Percentiles rank a stretch among this genome's conserved stretches.
phyloP scores from a whole-genome alignment of 2,329 filamentous ascomycete genomes.

The Fusarium floridanum region DNA sequence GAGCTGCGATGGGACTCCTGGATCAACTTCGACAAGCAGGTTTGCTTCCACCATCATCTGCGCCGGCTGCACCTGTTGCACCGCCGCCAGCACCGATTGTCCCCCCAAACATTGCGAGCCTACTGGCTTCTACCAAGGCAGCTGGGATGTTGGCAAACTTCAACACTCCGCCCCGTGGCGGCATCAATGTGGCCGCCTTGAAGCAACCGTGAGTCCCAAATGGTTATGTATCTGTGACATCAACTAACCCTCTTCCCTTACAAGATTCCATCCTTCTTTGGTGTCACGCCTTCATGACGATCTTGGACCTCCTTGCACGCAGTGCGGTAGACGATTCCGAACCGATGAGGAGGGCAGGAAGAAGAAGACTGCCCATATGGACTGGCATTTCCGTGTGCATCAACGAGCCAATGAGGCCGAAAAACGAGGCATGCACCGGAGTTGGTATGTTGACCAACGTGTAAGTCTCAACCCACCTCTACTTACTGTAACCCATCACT shows the following conservation, averaged over 20 bases:
- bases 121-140: constrained; percentile 51
- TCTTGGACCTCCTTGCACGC: constrained; percentile 87
- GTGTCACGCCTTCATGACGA: constrained; percentile 82
- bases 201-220: constrained; percentile 72
- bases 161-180: constrained; percentile 62
- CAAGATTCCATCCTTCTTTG: constrained; percentile 79
- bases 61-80: constrained; percentile 51
- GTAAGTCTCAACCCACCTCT: constrained; percentile 60
- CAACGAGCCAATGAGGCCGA: constrained; percentile 88
- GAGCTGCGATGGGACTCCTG: constrained; percentile 70
- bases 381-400: constrained; percentile 98
- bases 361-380: constrained; percentile 92
- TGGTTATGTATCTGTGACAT: too few species aligned
- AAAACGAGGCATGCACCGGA: constrained; percentile 88
- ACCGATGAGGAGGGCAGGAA: constrained; percentile 82
- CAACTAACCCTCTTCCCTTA: constrained; percentile 26
- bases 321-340: constrained; percentile 89
- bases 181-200: constrained; percentile 75
- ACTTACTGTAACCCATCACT: constrained; percentile 27
- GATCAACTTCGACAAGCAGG: constrained; percentile 77
- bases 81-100: constrained; percentile 48
- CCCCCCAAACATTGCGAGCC: constrained; percentile 53
- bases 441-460: constrained; percentile 93
- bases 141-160: constrained; percentile 41
- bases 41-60: constrained; percentile 63